A percentile compares a stretch with the other conserved stretches of the same genome.
Evolutionary conservation across 441 rosid species (phyloP).

Genomic region (Adansonia gregorii): DNA sequence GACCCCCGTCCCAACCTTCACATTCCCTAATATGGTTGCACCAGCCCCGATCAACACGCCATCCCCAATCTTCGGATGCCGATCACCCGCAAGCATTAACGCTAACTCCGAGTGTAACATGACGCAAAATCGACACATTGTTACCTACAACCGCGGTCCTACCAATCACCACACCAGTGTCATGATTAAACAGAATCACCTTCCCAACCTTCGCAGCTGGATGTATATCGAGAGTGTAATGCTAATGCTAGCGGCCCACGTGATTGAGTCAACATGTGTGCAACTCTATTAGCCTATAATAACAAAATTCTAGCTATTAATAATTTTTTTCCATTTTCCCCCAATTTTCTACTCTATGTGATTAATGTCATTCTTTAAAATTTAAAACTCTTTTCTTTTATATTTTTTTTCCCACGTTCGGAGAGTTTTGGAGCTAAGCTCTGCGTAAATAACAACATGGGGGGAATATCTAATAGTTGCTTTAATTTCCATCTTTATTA

Average conservation of each 20-base stretch:
- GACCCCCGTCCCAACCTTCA: slow-evolving; percentile 86
- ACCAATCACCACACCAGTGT: slow-evolving; percentile 83
- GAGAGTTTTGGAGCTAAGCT: background rate
- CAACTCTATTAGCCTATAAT: slow-evolving; percentile 81
- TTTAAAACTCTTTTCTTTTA: background rate
- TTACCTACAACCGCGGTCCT: slow-evolving; percentile 88
- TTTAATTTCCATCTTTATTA: slow-evolving; percentile 1
- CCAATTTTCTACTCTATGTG: background rate
- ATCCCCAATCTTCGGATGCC: slow-evolving; percentile 93
- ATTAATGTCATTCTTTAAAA: background rate
- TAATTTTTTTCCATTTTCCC: background rate
- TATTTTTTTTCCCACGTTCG: background rate
- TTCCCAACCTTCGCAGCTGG: slow-evolving; percentile 91
- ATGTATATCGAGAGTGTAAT: slow-evolving; percentile 85
- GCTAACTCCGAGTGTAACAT: slow-evolving; percentile 87
- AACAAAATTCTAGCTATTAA: background rate
- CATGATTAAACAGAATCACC: slow-evolving; percentile 84
- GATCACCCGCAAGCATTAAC: slow-evolving; percentile 73
- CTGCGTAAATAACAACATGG: background rate
- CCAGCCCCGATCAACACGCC: slow-evolving; percentile 95
- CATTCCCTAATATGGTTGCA: slow-evolving; percentile 83
- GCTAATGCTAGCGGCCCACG: slow-evolving; percentile 83
- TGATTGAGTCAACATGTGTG: slow-evolving; percentile 75
- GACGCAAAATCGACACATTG: slow-evolving; percentile 89
- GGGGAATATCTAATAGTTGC: background rate